Evolutionary conservation across 192 early-diverging fungal genomes (phyloP), one percentile per base, ranked within the genome.

Genomic region (Podila epigama): DNA sequence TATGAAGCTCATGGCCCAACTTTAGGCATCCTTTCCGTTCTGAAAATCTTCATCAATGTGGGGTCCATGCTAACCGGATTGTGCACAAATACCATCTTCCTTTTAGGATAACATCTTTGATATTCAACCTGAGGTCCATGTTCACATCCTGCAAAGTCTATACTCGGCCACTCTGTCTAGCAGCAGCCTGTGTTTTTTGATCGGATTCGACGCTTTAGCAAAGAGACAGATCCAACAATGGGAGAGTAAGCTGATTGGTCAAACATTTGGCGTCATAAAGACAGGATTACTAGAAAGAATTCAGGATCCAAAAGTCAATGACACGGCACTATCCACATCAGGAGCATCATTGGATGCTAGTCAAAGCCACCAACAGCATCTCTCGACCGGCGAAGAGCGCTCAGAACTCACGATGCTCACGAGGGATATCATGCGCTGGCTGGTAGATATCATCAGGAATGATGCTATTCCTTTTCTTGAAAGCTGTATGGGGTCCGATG

Each of bases 401-500:
- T 66, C 70, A 40, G 57, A 60, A 20, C 44, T 63, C 33, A 33
- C 64, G 5, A 44, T 56, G 4, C 63, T 71, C 15, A 41, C 80
- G 13, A 69, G 80, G 10, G 78, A 84, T 18, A 80, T 61, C 0
- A 70, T 66, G 40, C 28, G 57, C 0, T 69, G 71, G 75, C 50
- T 82, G 8, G 25, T 68, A 22, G 63, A 79, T 41, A 64, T 58
- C 16, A 60, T 84, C 36, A 75, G 60, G 41, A 54, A 39, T 11
- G 60, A 81, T 34, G 79, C 79, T 18, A 55, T 86, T 34, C 66
- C 65, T 20, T 66, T 82, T 40, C 32, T 86, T 42, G 75, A 79
- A 35, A 70, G 81, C 36, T 84, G 81, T 39, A 60, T 86, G 50
- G 66, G 82, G 25, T 75, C 79, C 4, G 70, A 75, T 35, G 64